Evolutionary conservation across 306 rosid genomes (phyloP).

Genomic region (Fragaria vesca): DNA sequence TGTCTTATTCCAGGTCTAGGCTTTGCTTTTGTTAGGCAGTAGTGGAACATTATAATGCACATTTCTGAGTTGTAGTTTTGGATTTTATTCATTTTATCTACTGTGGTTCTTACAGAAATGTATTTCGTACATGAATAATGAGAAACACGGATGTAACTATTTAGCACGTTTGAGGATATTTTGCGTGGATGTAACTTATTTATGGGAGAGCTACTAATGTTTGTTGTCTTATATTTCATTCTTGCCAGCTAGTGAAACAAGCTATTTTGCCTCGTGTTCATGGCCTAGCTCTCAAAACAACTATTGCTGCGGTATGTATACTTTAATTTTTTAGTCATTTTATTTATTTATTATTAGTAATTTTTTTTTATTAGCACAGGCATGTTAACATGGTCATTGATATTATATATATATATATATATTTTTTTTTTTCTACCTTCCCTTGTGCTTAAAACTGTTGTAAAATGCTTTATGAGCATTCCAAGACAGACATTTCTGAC

Average conservation of each 20-base stretch:
- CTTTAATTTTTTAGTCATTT: conserved; percentile 7
- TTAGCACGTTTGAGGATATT: background rate
- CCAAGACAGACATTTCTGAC: background rate
- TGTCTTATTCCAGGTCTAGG: background rate
- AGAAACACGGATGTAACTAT: background rate
- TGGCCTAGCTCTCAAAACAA: conserved; percentile 92
- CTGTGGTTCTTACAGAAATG: background rate
- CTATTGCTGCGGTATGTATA: conserved; percentile 90
- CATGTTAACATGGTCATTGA: background rate
- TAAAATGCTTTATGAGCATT: background rate
- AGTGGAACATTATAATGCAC: background rate
- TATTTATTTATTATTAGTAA: background rate
- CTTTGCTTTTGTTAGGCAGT: background rate
- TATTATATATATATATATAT: background rate
- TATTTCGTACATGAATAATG: background rate
- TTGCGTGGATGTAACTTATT: conserved; percentile 20
- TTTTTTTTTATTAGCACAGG: background rate
- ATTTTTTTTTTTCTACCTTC: background rate
- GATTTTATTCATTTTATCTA: background rate
- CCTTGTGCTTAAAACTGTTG: background rate
- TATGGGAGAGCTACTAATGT: conserved; percentile 12
- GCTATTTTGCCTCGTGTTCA: conserved; percentile 93
- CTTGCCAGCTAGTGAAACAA: conserved; percentile 79
- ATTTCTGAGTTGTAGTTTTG: background rate
- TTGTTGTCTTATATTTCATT: conserved; percentile 24